Evolutionary conservation across 805 yeast species (phyloP).

Genomic region (Henningerozyma blattae): DNA sequence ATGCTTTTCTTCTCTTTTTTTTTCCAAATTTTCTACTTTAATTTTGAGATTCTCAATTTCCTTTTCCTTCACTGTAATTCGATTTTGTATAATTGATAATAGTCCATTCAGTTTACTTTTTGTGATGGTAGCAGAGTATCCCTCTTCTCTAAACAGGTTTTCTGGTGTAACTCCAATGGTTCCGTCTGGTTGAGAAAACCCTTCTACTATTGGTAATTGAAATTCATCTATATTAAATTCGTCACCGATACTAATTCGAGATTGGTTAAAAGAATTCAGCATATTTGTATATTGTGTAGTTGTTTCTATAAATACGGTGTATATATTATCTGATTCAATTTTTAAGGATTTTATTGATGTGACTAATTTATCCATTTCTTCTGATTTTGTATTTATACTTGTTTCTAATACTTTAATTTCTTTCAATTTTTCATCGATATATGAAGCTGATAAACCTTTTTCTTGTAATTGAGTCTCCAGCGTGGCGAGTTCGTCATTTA

Average conservation of each 20-base stretch:
- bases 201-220: conserved; percentile 26
- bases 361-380: conserved; percentile 34
- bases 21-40: conserved; percentile 34
- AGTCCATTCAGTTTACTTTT: conserved; percentile 20
- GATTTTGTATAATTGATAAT: conserved; percentile 26
- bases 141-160: conserved; percentile 5
- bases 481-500: conserved; percentile 1
- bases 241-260: conserved; percentile 11
- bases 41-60: conserved; percentile 2
- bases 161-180: conserved; percentile 6
- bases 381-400: conserved; percentile 35
- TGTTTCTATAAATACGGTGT: conserved; percentile 39
- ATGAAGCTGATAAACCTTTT: not conserved
- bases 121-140: conserved; percentile 11
- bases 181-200: conserved; percentile 3
- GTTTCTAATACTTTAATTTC: conserved; percentile 33
- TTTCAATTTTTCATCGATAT: conserved; percentile 12
- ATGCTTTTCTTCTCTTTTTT: conserved; percentile 42
- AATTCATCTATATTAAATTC: conserved; percentile 22
- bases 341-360: conserved; percentile 39
- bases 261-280: conserved; percentile 26
- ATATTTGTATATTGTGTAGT: conserved; percentile 47
- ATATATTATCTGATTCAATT: conserved; percentile 35
- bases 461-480: conserved; percentile 1
- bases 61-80: conserved; percentile 5